These are phyloP conservation scores for Fusarium albosuccineum DNA, from an alignment of 2,329 filamentous ascomycete genomes.

Conservation along the genomic window DNA sequence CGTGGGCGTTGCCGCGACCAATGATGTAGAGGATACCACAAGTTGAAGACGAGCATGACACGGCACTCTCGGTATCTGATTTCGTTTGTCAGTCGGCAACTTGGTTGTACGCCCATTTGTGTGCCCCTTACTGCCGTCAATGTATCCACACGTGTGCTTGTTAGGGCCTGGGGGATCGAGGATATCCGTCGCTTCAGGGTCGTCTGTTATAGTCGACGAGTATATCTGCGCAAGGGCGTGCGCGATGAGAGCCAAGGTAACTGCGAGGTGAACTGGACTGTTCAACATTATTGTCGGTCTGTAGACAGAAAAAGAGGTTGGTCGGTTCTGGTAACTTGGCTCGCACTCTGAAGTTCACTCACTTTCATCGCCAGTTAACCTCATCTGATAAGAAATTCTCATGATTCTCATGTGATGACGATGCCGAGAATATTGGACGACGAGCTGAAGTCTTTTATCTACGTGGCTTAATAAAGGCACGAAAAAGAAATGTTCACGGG, in stretches of 20 bases:
- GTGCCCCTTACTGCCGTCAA: conserved; percentile 11
- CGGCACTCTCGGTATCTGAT: conserved; percentile 1
- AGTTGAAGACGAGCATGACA: conserved; percentile 2
- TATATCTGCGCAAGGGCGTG: neutral
- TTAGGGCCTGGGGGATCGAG: neutral
- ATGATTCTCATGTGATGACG: neutral
- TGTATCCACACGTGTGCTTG: conserved; percentile 14
- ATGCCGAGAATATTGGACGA: neutral
- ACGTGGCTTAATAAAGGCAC: neutral
- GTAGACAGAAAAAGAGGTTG: too few relatives aligned
- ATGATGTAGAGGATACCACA: conserved; percentile 19
- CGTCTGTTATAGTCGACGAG: neutral
- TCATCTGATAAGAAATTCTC: neutral
- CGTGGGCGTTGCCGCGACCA: neutral
- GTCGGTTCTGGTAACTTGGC: too few relatives aligned
- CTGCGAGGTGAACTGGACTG: neutral
- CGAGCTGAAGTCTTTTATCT: neutral
- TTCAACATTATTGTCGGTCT: neutral
- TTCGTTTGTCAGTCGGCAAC: neutral
- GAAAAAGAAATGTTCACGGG: too few relatives aligned
- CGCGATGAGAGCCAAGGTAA: conserved; percentile 2
- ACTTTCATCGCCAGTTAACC: too few relatives aligned
- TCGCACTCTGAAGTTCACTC: neutral
- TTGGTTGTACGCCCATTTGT: neutral
- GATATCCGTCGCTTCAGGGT: neutral